Conservation (phyloP, 108 stramenopile species). For the Mediolabrus comicus region DNA sequence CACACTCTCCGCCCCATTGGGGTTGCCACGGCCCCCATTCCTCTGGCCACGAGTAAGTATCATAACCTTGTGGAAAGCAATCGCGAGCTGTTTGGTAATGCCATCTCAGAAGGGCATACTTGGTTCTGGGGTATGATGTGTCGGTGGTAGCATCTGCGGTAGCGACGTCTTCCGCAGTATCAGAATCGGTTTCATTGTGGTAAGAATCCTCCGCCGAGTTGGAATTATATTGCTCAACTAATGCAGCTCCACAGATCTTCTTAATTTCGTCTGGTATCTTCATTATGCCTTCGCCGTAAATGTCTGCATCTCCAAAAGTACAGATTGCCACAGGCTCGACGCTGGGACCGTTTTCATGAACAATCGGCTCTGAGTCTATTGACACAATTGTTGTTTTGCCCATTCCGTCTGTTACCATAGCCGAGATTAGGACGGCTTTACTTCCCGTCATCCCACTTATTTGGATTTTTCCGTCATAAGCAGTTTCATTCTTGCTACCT, state of each 20-base stretch:
- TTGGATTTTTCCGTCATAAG: background rate
- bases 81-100: conserved; percentile 31
- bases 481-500: background rate
- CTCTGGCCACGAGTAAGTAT: conserved; percentile 28
- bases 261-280: background rate
- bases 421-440: conserved; percentile 13
- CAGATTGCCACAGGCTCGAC: conserved; percentile 15
- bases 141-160: background rate
- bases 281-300: conserved; percentile 17
- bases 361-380: conserved; percentile 9
- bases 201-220: too few species aligned
- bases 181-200: background rate
- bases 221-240: too few species aligned
- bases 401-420: conserved; percentile 25
- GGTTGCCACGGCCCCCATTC: conserved; percentile 25
- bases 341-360: conserved; percentile 11
- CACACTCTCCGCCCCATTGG: conserved; percentile 18
- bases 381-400: conserved; percentile 26
- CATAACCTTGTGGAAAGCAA: conserved; percentile 25
- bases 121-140: background rate
- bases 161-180: background rate
- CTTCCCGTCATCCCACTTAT: background rate
- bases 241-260: background rate
- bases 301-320: conserved; percentile 18
- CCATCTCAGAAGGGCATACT: conserved; percentile 39